Base-by-base conservation (phyloP, 2,329 filamentous ascomycete genomes). In the Trichoderma cornu-damae region DNA sequence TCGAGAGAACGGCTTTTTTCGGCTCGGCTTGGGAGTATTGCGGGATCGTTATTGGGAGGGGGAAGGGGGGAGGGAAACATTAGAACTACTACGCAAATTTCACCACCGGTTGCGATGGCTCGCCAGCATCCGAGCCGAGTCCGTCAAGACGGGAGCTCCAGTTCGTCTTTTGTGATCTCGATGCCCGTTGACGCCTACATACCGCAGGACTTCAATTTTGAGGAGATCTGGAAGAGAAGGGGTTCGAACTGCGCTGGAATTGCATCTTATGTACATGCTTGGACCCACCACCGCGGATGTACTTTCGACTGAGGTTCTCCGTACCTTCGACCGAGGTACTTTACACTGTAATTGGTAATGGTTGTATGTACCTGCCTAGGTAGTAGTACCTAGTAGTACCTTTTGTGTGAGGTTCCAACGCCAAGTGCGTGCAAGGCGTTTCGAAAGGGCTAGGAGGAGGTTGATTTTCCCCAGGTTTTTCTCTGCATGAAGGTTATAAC, bases 21-120 rank as follows among this genome's bases (percentile, higher is more conserved):
- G 49, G 37, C 49, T 49, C 32, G 57, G 44, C 44, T 59, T 56
- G 51, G 57, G 57, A 59, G 57, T 56, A 59, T 40, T 50, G 44
- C 51, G 43, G 57, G 26, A 59, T 54, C 43, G 35, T 56, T 56
- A 44, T 44, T n/a, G n/a, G n/a, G n/a, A n/a, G n/a, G n/a, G n/a
- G n/a, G n/a, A n/a, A n/a, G n/a, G n/a, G n/a, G n/a, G n/a, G n/a
- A n/a, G 50, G 28, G 28, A 52, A n/a, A 49, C 20, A 40, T 56
- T 59, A 59, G 57, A n/a, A 59, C 57, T 53, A 58, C 48, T 56
- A 59, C 43, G 46, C 35, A 48, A n/a, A 59, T 59, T 51, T 59
- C 57, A 59, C 50, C 49, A 53, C 42, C 43, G 44, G 22, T 58
- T 47, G 43, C 49, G 35, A 47, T 26, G 32, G 22, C 24, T 52